Base-by-base conservation (phyloP, 805 yeast species). In the Brettanomyces nanus region DNA sequence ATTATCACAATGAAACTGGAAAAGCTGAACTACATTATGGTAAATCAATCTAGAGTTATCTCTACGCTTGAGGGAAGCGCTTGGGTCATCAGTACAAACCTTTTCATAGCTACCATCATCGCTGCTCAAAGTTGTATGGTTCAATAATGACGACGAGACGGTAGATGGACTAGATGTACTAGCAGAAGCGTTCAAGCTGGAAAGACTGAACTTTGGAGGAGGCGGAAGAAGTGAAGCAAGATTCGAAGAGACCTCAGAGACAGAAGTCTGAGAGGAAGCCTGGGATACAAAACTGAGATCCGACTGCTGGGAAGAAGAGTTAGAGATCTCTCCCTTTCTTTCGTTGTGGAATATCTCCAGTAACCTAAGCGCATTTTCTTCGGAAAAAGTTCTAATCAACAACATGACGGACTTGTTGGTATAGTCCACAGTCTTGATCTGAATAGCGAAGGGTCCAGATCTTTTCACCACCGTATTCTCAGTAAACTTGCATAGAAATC, bases 261-360 rank as follows among this genome's bases (percentile, higher is more conserved):
- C 25, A 6, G 49, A 45, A 13, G 51, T 33, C n/a, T 40, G 21
- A 11, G 47, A 45, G 13, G 51, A 33, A 11, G 35, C 31, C 25
- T 34, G 7, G 10, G 37, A 19, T 37, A 36, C 22, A 18, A 27
- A 27, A 19, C 51, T 48, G 29, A 56, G 34, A 10, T 46, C 47
- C 1, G 59, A 54, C 19, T 43, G 40, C 35, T 45, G 49, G 4
- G 56, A 51, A 6, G 45, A 35, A n/a, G 58, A 53, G 39, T 49
- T 46, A 10, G 58, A 48, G 3, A 52, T 38, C 1, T 35, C 31
- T 3, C 48, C 50, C 6, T 37, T 35, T 22, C 41, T 41, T 19
- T 32, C 43, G 31, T 19, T 26, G 6, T 14, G 9, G 27, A 34
- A 34, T 21, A 28, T 21, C n/a, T 19, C 33, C 6, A 35, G 13